phyloP scores from a whole-genome alignment of 345 rosid genomes.

The Hypericum perforatum region DNA sequence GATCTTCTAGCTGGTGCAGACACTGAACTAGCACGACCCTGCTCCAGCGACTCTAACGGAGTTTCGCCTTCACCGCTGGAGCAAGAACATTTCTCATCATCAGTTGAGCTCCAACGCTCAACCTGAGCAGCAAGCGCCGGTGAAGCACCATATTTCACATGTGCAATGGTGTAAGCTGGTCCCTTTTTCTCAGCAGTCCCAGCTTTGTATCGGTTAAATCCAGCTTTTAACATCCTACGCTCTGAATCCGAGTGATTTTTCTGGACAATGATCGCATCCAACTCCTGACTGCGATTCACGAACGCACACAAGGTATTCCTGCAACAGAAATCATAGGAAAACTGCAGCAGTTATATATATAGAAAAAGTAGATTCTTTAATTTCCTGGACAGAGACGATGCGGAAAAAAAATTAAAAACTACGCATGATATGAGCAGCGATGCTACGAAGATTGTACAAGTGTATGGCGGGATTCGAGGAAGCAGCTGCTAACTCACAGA shows the following conservation, averaged over 20 bases:
- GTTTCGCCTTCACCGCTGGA: slow-evolving; percentile 32
- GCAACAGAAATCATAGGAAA: slow-evolving; percentile 10
- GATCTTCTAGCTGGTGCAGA: slow-evolving; percentile 53
- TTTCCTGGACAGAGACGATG: too few relatives aligned
- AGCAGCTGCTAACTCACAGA: slow-evolving; percentile 4
- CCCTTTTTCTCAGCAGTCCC: slow-evolving; percentile 22
- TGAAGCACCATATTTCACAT: slow-evolving; percentile 47
- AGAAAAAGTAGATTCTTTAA: too few relatives aligned
- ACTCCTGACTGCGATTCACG: slow-evolving; percentile 20
- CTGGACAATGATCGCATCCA: slow-evolving; percentile 10
- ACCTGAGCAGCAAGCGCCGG: slow-evolving; percentile 55
- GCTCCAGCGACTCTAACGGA: slow-evolving; percentile 38
- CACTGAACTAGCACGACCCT: slow-evolving; percentile 42
- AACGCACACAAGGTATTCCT: slow-evolving; percentile 28
- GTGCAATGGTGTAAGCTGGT: slow-evolving; percentile 18
- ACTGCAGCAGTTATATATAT: neutral
- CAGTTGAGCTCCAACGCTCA: slow-evolving; percentile 39
- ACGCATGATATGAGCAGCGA: too few relatives aligned
- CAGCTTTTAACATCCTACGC: slow-evolving; percentile 8
- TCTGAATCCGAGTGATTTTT: slow-evolving; percentile 15
- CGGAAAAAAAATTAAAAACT: neutral
- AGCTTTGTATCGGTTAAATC: slow-evolving; percentile 13
- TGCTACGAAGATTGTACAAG: too few relatives aligned
- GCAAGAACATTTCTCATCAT: slow-evolving; percentile 35
- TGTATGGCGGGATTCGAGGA: too few relatives aligned